Evolutionary conservation across 352 stramenopile species (phyloP).

Genomic region (Phytophthora pini): DNA sequence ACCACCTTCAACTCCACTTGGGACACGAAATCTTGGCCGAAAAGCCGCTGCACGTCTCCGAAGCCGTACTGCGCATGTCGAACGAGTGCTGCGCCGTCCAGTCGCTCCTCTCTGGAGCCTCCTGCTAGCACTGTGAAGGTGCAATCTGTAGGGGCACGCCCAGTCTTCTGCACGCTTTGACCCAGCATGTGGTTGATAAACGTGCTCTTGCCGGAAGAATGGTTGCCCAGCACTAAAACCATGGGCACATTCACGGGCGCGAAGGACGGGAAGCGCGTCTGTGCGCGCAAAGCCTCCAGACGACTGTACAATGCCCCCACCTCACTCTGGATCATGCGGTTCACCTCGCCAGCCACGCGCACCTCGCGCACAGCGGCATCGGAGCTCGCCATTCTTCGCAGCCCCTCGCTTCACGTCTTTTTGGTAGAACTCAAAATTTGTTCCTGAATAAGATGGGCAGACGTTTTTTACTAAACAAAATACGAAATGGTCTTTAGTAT

Average conservation of each 20-base stretch:
- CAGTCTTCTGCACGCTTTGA: constrained; percentile 85
- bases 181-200: constrained; percentile 91
- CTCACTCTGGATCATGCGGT: constrained; percentile 88
- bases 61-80: constrained; percentile 83
- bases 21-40: constrained; percentile 84
- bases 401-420: no score
- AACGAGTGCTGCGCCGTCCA: constrained; percentile 78
- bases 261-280: constrained; percentile 84
- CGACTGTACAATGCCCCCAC: constrained; percentile 72
- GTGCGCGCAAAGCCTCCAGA: constrained; percentile 67
- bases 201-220: constrained; percentile 87
- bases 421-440: no score
- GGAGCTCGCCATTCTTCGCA: constrained; percentile 17
- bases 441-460: no score
- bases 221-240: constrained; percentile 87
- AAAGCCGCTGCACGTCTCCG: constrained; percentile 79
- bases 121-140: constrained; percentile 86
- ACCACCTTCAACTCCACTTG: constrained; percentile 90
- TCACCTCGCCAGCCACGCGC: constrained; percentile 73
- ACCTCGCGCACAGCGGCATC: constrained; percentile 29
- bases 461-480: no score
- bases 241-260: constrained; percentile 80
- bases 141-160: constrained; percentile 80
- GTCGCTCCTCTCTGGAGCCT: constrained; percentile 68
- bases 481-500: no score